A percentile compares a stretch with the other conserved stretches of the same genome.
Evolutionary conservation across 2,329 filamentous ascomycete species (phyloP).

Genomic region (Phoma sp.): DNA sequence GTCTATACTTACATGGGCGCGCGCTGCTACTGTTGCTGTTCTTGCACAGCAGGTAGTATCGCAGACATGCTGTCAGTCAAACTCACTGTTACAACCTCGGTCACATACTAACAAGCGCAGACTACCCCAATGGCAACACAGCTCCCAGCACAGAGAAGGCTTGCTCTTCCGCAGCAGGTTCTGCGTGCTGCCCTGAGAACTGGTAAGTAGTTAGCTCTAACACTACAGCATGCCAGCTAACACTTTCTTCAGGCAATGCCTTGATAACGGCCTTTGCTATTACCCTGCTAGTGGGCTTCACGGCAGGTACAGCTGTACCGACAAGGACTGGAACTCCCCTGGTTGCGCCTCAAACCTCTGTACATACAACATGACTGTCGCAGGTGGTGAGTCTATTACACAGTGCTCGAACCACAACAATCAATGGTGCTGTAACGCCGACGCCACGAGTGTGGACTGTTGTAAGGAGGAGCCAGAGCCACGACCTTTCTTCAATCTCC

Average conservation of each 20-base stretch:
- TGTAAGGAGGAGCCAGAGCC: conserved; percentile 40
- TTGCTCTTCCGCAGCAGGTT: conserved; percentile 41
- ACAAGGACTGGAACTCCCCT: conserved; percentile 41
- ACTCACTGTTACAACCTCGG: not conserved
- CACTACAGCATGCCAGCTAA: not conserved
- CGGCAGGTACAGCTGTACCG: conserved; percentile 47
- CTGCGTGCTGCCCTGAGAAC: conserved; percentile 46
- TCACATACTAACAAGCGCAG: conserved; percentile 26
- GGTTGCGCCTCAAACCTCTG: conserved; percentile 45
- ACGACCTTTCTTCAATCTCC: conserved; percentile 43
- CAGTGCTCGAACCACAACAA: conserved; percentile 43
- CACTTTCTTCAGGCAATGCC: conserved; percentile 26
- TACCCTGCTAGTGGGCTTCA: conserved; percentile 33
- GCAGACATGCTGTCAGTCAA: conserved; percentile 40
- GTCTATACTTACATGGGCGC: conserved; percentile 26
- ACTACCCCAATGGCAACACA: conserved; percentile 42
- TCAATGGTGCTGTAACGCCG: conserved; percentile 47
- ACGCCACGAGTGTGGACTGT: conserved; percentile 37
- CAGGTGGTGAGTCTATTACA: conserved; percentile 41
- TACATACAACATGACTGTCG: conserved; percentile 35
- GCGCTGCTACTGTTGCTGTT: conserved; percentile 24
- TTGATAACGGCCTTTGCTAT: conserved; percentile 48
- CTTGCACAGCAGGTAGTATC: conserved; percentile 27
- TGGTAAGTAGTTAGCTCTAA: conserved; percentile 20
- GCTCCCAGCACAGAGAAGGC: conserved; percentile 40